Conservation (phyloP, 192 early-diverging fungal species). For the Coemansia sp. region DNA sequence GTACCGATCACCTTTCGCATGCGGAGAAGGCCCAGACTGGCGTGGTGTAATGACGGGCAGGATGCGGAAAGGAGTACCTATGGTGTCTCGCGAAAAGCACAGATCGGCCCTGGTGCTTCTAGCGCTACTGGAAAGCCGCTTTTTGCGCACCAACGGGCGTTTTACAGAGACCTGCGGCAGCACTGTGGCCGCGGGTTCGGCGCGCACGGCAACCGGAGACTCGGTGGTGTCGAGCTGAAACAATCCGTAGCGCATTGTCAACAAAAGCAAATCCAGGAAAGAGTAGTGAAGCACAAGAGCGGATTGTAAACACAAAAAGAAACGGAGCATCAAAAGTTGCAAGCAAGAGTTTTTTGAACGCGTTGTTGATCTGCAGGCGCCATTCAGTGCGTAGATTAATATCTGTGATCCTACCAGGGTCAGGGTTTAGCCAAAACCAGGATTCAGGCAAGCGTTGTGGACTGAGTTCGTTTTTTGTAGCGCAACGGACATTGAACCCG, state of each 20-base stretch:
- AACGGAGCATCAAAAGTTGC: not conserved
- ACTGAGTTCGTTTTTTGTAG: too few relatives aligned
- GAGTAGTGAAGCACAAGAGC: not conserved
- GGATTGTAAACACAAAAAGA: not conserved
- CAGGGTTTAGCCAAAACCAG: too few relatives aligned
- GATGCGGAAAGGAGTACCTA: slow-evolving; percentile 24
- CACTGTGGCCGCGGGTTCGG: not conserved
- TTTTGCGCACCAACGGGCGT: not conserved
- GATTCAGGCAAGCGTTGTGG: too few relatives aligned
- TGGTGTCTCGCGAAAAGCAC: slow-evolving; percentile 12
- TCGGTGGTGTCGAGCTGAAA: not conserved
- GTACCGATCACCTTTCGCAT: slow-evolving; percentile 18
- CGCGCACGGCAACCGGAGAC: not conserved
- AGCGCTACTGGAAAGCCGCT: not conserved
- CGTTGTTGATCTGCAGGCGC: too few relatives aligned
- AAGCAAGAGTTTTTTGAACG: too few relatives aligned
- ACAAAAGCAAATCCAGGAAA: not conserved
- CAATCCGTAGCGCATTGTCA: slow-evolving; percentile 6
- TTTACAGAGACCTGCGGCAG: not conserved
- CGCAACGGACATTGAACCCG: too few relatives aligned
- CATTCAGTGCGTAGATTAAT: too few relatives aligned
- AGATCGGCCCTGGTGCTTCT: not conserved
- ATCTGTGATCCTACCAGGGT: too few relatives aligned
- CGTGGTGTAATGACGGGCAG: not conserved
- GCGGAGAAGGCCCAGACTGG: not conserved